phyloP scores from a whole-genome alignment of 331 rosid species.

The Quercus tomentella region DNA sequence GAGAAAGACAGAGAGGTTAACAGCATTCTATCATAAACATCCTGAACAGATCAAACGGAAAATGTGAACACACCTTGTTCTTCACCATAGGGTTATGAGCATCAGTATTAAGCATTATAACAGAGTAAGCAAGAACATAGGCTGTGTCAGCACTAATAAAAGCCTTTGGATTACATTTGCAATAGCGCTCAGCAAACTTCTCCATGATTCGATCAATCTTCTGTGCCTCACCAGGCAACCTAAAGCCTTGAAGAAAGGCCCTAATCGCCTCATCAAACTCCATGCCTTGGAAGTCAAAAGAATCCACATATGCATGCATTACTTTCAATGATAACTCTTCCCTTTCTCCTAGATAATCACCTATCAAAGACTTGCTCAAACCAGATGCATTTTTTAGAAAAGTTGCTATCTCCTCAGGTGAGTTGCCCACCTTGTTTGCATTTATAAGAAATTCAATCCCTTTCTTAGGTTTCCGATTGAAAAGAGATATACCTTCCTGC shows the following conservation, averaged over 20 bases:
- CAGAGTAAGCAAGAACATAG: conserved; percentile 97
- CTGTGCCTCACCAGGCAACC: conserved; percentile 99
- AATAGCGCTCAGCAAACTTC: conserved; percentile 94
- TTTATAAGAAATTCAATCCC: conserved; percentile 96
- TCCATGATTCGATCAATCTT: conserved; percentile 98
- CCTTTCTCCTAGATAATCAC: conserved; percentile 97
- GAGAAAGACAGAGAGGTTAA: not conserved
- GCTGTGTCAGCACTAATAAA: conserved; percentile 99
- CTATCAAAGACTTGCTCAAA: conserved; percentile 84
- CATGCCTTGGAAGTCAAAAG: conserved; percentile 88
- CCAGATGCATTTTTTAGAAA: conserved; percentile 97
- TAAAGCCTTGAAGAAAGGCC: conserved; percentile 87
- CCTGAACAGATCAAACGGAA: conserved; percentile 4
- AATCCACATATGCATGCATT: conserved; percentile 94
- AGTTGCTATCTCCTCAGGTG: conserved; percentile 93
- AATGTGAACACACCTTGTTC: conserved; percentile 62
- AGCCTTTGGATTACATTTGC: conserved; percentile 88
- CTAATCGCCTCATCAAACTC: conserved; percentile 97
- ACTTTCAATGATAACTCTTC: conserved; percentile 91
- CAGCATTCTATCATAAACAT: conserved; percentile 6
- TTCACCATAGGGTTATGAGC: conserved; percentile 97
- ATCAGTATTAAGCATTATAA: conserved; percentile 95
- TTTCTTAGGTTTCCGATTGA: conserved; percentile 91
- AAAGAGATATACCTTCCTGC: conserved; percentile 99
- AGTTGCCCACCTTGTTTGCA: conserved; percentile 90